Evolutionary conservation across 163 green algal species (phyloP).

Genomic region (Trebouxiophyceae sp.): DNA sequence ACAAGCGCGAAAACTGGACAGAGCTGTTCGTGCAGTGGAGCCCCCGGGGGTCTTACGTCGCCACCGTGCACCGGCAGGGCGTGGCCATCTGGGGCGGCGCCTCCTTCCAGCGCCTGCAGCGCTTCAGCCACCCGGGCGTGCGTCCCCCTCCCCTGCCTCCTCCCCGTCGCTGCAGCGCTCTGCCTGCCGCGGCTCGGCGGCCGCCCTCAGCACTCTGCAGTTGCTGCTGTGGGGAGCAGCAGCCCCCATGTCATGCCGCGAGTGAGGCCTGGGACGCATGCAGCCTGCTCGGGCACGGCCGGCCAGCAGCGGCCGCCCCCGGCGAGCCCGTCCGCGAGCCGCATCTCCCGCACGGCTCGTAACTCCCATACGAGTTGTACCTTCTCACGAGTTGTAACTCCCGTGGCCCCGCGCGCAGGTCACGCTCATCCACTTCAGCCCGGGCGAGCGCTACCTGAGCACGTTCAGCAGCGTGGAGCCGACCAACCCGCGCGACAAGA

Average conservation of each 20-base stretch:
- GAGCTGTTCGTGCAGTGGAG: slow-evolving; percentile 94
- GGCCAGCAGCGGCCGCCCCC: too few species aligned
- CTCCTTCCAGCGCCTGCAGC: slow-evolving; percentile 55
- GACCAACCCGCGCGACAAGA: slow-evolving; percentile 31
- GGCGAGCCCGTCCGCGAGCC: too few species aligned
- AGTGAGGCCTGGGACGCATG: too few species aligned
- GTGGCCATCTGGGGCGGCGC: slow-evolving; percentile 86
- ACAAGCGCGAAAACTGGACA: slow-evolving; percentile 81
- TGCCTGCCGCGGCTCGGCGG: too few species aligned
- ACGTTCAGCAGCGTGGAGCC: slow-evolving; percentile 69
- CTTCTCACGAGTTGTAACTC: too few species aligned
- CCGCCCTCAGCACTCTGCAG: too few species aligned
- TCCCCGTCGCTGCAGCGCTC: too few species aligned
- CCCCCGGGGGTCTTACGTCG: slow-evolving; percentile 63
- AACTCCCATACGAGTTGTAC: background rate
- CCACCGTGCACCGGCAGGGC: slow-evolving; percentile 81
- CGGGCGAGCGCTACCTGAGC: slow-evolving; percentile 81
- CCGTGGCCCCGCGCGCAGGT: too few species aligned
- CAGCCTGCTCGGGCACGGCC: too few species aligned
- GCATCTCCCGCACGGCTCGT: background rate
- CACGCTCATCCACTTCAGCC: slow-evolving; percentile 77
- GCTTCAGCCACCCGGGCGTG: slow-evolving; percentile 61
- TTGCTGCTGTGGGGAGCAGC: too few species aligned
- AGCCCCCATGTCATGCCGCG: too few species aligned
- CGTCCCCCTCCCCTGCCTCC: too few species aligned